Conservation (phyloP, 768 basidiomycete species). For the Mycena kentingensis region DNA sequence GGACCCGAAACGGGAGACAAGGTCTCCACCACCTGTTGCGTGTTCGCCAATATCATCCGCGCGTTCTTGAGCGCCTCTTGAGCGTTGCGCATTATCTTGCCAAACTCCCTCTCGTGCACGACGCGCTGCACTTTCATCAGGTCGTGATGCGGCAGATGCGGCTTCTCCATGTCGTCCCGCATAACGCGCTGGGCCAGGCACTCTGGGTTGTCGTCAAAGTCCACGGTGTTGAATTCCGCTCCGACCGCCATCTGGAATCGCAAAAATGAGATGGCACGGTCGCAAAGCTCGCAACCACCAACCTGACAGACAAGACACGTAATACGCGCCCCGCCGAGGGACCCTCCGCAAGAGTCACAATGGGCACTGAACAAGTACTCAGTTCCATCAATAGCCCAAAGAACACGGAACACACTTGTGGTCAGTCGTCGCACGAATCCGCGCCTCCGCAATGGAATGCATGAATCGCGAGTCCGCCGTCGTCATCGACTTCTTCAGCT, state of each 20-base stretch:
- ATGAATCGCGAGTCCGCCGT: constrained; percentile 30
- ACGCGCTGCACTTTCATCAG: constrained; percentile 31
- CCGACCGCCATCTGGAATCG: constrained; percentile 1
- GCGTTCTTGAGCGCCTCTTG: constrained; percentile 23
- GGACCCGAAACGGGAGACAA: neutral
- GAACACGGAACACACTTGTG: constrained; percentile 18
- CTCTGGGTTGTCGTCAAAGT: constrained; percentile 30
- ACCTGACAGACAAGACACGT: constrained; percentile 35
- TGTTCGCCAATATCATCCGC: constrained; percentile 6
- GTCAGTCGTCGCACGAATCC: constrained; percentile 20
- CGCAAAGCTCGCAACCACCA: neutral
- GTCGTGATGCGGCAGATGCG: constrained; percentile 33
- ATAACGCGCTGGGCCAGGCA: constrained; percentile 24
- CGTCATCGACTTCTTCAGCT: constrained; percentile 19
- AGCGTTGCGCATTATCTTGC: constrained; percentile 25
- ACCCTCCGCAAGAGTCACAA: constrained; percentile 30
- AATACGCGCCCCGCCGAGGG: constrained; percentile 30
- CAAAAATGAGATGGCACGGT: neutral
- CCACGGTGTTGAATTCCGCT: constrained; percentile 24
- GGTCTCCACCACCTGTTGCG: neutral
- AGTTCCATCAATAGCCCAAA: neutral
- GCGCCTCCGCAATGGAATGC: constrained; percentile 17
- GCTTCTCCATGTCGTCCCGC: constrained; percentile 18
- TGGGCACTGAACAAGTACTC: constrained; percentile 3
- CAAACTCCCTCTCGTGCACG: constrained; percentile 15